Conservation (phyloP, 768 basidiomycete species). For the Mycena epipterygia region DNA sequence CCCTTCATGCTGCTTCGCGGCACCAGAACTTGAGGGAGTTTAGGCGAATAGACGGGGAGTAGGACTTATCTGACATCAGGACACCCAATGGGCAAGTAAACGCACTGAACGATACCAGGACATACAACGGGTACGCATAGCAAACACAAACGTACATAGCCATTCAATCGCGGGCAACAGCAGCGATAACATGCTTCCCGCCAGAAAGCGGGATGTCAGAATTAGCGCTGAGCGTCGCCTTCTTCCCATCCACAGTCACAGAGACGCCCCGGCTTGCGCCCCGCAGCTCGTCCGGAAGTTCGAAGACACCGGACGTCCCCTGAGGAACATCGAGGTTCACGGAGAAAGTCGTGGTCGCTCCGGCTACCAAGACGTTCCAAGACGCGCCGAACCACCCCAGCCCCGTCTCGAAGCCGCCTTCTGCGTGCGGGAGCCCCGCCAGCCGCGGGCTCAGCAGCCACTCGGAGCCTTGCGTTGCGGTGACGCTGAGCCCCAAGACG, state of each 20-base stretch:
- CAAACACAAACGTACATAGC: no score
- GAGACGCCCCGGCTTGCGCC: constrained; percentile 1
- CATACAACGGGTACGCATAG: no score
- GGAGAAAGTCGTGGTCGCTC: constrained; percentile 32
- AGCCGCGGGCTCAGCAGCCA: constrained; percentile 65
- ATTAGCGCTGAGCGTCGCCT: not conserved
- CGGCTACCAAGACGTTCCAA: constrained; percentile 50
- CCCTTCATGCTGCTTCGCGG: no score
- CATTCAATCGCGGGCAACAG: constrained; percentile 5
- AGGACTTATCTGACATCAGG: no score
- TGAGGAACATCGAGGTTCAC: constrained; percentile 45
- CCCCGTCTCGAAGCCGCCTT: constrained; percentile 68
- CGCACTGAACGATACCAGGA: no score
- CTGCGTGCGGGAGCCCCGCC: constrained; percentile 51
- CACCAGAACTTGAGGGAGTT: no score
- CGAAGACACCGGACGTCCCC: constrained; percentile 48
- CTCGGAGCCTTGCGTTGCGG: constrained; percentile 59
- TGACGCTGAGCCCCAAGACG: constrained; percentile 66
- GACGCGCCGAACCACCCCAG: constrained; percentile 65
- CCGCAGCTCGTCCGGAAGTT: constrained; percentile 38
- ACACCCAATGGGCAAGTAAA: no score
- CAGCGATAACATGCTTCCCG: constrained; percentile 11
- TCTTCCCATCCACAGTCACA: constrained; percentile 38
- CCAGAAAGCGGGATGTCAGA: not conserved
- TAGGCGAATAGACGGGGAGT: no score